These are phyloP conservation scores for Aspergillus olivimuriae DNA, from an alignment of 495 filamentous ascomycete species.

Conservation along the genomic window DNA sequence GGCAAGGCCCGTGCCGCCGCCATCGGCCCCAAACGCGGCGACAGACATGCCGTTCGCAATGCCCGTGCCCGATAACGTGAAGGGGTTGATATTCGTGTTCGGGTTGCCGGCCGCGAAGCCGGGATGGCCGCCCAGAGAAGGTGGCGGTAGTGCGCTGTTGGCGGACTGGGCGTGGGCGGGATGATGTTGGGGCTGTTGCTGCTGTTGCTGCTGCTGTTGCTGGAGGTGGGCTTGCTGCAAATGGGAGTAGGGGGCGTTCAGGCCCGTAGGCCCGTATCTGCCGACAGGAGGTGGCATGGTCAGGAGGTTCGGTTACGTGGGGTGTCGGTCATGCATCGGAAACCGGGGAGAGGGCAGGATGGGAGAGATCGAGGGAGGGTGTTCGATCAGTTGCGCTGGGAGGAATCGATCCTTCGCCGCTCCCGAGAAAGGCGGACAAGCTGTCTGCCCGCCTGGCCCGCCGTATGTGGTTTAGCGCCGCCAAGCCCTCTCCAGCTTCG, in stretches of 20 bases:
- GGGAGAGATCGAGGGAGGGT: neutral
- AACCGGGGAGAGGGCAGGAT: neutral
- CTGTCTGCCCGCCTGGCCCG: neutral
- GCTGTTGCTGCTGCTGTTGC: conserved; percentile 41
- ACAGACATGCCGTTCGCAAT: conserved; percentile 48
- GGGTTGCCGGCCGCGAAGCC: conserved; percentile 52
- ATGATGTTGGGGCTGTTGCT: conserved; percentile 46
- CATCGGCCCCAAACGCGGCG: conserved; percentile 53
- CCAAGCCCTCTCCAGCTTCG: conserved; percentile 19
- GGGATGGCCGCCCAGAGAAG: conserved; percentile 52
- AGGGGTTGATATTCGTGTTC: conserved; percentile 63
- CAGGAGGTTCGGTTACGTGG: conserved; percentile 4
- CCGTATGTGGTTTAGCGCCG: conserved; percentile 32
- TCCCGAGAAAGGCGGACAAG: conserved; percentile 16
- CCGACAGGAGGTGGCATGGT: conserved; percentile 38
- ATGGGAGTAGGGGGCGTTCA: conserved; percentile 37
- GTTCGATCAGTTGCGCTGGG: neutral
- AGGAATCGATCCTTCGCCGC: no score
- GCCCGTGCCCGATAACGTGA: conserved; percentile 49
- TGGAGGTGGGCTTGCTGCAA: conserved; percentile 43
- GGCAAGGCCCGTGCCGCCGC: conserved; percentile 74
- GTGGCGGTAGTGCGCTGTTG: conserved; percentile 52
- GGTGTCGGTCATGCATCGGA: conserved; percentile 17
- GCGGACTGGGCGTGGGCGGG: conserved; percentile 45
- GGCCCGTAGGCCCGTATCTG: conserved; percentile 45